Percentiles rank a stretch among this genome's conserved stretches.
These are phyloP conservation scores for Tagetes patula DNA, from an alignment of 129 eudicot species.

Conservation along the genomic window DNA sequence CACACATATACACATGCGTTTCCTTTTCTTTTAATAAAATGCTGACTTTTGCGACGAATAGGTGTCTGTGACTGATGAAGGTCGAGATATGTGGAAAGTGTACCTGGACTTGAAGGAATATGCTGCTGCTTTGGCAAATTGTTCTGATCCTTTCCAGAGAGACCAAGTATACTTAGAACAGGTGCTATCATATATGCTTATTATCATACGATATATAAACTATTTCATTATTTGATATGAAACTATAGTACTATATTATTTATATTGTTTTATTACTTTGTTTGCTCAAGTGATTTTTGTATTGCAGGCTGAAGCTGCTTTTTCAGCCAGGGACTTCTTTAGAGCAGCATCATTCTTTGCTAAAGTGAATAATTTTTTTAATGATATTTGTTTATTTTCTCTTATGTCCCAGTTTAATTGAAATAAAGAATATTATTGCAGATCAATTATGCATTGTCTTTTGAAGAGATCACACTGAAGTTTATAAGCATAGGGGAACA, in stretches of 20 bases:
- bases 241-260: constrained; percentile 2
- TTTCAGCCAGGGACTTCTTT: constrained; percentile 67
- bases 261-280: neutral
- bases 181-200: constrained; percentile 32
- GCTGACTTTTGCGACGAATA: constrained; percentile 34
- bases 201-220: neutral
- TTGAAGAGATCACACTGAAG: constrained; percentile 92
- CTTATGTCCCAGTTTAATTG: neutral
- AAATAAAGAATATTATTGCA: constrained; percentile 41
- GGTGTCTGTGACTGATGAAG: constrained; percentile 96
- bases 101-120: constrained; percentile 78
- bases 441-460: constrained; percentile 85
- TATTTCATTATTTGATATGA: neutral
- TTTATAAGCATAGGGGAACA: constrained; percentile 89
- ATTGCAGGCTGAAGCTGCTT: constrained; percentile 93
- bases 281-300: constrained; percentile 22
- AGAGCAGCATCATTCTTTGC: constrained; percentile 96
- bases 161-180: constrained; percentile 96
- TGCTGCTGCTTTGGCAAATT: constrained; percentile 88
- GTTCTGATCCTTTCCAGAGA: constrained; percentile 90
- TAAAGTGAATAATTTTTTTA: constrained; percentile 48
- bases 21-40: neutral
- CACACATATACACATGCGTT: neutral
- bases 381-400: constrained; percentile 1
- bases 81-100: constrained; percentile 98